Percentiles rank a stretch among this genome's conserved stretches.
These are phyloP conservation scores for Alternaria gaisen DNA, from an alignment of 2,329 filamentous ascomycete genomes.

Conservation along the genomic window DNA sequence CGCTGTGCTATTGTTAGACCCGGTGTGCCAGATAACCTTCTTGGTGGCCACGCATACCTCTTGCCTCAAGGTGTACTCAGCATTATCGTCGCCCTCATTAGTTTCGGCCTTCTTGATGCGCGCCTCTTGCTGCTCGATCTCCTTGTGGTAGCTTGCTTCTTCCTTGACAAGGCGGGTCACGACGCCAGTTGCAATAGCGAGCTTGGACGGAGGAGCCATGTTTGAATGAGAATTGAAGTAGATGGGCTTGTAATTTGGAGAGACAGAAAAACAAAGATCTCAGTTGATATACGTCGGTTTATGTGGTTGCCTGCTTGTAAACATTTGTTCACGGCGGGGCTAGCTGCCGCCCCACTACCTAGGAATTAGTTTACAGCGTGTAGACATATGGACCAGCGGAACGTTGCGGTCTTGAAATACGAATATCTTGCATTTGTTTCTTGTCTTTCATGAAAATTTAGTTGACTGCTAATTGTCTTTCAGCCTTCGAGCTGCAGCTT, in stretches of 20 bases:
- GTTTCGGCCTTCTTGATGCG: slow-evolving; percentile 74
- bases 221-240: slow-evolving; percentile 13
- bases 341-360: slow-evolving; percentile 14
- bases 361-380: slow-evolving; percentile 3
- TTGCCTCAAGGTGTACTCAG: slow-evolving; percentile 81
- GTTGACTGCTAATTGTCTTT: background rate
- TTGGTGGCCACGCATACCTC: slow-evolving; percentile 66
- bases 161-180: slow-evolving; percentile 90
- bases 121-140: slow-evolving; percentile 77
- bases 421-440: background rate
- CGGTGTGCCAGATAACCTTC: background rate
- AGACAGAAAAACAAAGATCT: background rate
- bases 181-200: slow-evolving; percentile 81
- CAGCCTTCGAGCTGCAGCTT: background rate
- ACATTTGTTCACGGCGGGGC: slow-evolving; percentile 30
- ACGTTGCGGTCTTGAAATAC: background rate
- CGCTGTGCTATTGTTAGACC: slow-evolving; percentile 60
- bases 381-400: background rate
- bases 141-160: slow-evolving; percentile 87
- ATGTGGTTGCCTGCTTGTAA: slow-evolving; percentile 23
- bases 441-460: background rate
- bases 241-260: background rate
- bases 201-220: slow-evolving; percentile 80
- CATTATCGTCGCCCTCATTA: slow-evolving; percentile 73
- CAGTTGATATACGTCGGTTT: background rate